Evolutionary conservation across 179 eudicot genomes (phyloP).

Genomic region (Amaranthus tricolor): DNA sequence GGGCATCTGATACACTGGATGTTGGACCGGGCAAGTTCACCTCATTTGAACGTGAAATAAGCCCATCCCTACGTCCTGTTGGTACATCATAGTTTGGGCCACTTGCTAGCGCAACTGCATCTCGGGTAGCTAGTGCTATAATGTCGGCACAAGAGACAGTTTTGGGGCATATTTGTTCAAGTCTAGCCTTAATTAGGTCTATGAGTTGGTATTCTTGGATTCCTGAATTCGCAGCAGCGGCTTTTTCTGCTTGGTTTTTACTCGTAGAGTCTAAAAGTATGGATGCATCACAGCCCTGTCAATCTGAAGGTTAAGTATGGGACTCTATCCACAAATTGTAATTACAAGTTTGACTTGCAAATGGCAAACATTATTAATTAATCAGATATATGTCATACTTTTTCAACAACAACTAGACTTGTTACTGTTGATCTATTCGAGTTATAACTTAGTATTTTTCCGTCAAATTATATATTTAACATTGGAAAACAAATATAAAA

Average conservation of each 20-base stretch:
- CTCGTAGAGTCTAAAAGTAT: constrained; percentile 44
- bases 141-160: constrained; percentile 64
- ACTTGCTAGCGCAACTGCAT: constrained; percentile 44
- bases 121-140: constrained; percentile 53
- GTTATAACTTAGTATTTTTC: too few relatives aligned
- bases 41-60: constrained; percentile 29
- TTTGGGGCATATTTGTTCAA: constrained; percentile 42
- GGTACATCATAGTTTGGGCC: constrained; percentile 47
- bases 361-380: too few relatives aligned
- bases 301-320: too few relatives aligned
- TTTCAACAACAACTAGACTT: too few relatives aligned
- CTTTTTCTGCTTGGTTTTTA: constrained; percentile 42
- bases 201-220: constrained; percentile 51
- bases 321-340: too few relatives aligned
- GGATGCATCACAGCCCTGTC: constrained; percentile 68
- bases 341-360: too few relatives aligned
- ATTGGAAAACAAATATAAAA: too few relatives aligned
- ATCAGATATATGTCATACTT: too few relatives aligned
- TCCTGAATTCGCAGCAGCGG: constrained; percentile 42
- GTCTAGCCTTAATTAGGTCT: constrained; percentile 37
- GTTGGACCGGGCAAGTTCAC: constrained; percentile 50
- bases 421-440: too few relatives aligned
- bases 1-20: constrained; percentile 25
- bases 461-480: too few relatives aligned
- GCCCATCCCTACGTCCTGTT: constrained; percentile 60